phyloP scores from a whole-genome alignment of 208 protist genomes.

The Endotrypanum monterogeii region DNA sequence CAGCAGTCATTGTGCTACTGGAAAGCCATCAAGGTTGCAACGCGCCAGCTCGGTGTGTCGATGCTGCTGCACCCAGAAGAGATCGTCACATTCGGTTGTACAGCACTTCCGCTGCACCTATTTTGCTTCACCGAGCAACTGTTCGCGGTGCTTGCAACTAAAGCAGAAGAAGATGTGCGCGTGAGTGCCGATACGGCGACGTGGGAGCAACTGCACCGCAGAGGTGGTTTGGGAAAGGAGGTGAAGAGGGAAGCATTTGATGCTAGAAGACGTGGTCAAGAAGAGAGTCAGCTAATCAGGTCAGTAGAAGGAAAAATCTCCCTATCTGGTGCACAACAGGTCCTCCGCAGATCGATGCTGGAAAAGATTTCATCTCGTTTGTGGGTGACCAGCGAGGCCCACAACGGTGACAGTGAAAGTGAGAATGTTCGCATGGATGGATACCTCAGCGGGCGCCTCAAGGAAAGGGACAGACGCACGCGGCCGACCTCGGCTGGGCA shows the following conservation, averaged over 20 bases:
- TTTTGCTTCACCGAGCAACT: slow-evolving; percentile 69
- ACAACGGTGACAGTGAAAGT: no score
- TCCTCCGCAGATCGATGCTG: slow-evolving; percentile 25
- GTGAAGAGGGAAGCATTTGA: not conserved
- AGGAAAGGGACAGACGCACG: not conserved
- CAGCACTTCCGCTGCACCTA: slow-evolving; percentile 69
- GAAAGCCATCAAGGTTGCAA: slow-evolving; percentile 21
- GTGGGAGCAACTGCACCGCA: slow-evolving; percentile 27
- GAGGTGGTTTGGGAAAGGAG: slow-evolving; percentile 10
- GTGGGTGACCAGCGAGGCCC: not conserved
- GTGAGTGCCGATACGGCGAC: slow-evolving; percentile 34
- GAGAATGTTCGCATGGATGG: not conserved
- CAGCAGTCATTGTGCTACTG: slow-evolving; percentile 34
- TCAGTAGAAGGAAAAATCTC: not conserved
- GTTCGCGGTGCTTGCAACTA: slow-evolving; percentile 69
- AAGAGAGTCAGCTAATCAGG: not conserved
- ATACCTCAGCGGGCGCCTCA: no score
- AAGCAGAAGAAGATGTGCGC: slow-evolving; percentile 58
- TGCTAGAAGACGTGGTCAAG: not conserved
- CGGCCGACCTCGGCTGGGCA: not conserved
- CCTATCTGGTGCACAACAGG: slow-evolving; percentile 11
- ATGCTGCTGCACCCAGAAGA: slow-evolving; percentile 55
- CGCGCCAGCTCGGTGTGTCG: slow-evolving; percentile 43
- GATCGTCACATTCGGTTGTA: slow-evolving; percentile 39
- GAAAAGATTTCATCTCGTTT: slow-evolving; percentile 5